Base-by-base conservation (phyloP, 306 rosid species). In the Begonia masoniana region DNA sequence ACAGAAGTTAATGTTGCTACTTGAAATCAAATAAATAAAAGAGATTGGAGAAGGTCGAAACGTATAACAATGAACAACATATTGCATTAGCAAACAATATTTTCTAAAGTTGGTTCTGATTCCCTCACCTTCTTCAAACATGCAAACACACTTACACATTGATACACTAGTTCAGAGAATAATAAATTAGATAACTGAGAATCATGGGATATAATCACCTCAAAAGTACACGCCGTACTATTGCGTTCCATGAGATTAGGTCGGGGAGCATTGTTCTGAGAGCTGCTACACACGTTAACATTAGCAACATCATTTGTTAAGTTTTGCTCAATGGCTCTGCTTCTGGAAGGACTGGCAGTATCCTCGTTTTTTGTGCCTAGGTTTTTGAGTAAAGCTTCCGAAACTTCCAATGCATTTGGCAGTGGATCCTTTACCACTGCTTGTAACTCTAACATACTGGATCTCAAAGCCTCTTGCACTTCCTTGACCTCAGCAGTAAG, bases 401-500 rank as follows among this genome's bases (percentile, higher is more conserved):
- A 68, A 14, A 21, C 23, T 9, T 15, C 76, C 55, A 91, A 62
- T 9, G 84, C 82, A 53, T 66, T 77, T 2, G 92, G 88, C 71
- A 91, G 94, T 56, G 96, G 94, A 63, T 91, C 96, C 6, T 58
- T 75, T 54, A 86, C 88, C 65, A 57, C 62, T 16, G 74, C 74
- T 54, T 54, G 66, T 57, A 86, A 51, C 69, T 82, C 92, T 57
- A 52, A 53, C 57, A 69, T 58, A 73, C 99, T 86, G 41, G 68
- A 71, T 67, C 42, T 75, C 31, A 91, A 82, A 55, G 94, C 80
- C 64, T 86, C 78, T 52, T 43, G 81, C n/a, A 68, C 72, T 63
- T 58, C 69, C 13, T 48, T 59, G 46, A 73, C 81, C 48, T 78
- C 82, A 62, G 72, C 15, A 62, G 73, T 69, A 53, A 67, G 52